Evolutionary conservation across 208 protist species (phyloP), one percentile per base, ranked within the genome.

Genomic region (Leishmania arabica): DNA sequence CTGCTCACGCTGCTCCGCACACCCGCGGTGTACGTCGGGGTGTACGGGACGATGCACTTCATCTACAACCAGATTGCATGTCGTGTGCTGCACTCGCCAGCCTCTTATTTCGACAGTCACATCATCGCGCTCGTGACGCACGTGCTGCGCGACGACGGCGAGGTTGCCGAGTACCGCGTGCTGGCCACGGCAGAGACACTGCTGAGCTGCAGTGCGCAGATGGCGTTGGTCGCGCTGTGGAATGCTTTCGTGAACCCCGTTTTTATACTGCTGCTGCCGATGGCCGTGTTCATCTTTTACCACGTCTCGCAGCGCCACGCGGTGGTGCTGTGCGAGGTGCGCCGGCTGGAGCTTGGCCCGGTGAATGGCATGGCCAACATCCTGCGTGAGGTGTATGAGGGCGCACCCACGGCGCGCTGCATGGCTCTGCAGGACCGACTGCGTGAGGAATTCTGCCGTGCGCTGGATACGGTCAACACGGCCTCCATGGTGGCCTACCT

Each of bases 371-470:
- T 87, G 62, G 77, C 88, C 34, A 75, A 91, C n/a, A 86, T 95
- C 11, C 77, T 93, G 68, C 85, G 84, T 49, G 91, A 95, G 78
- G 89, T 86, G 19, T 86, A 90, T 42, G 82, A 90, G 65, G 91
- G 91, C 34, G 88, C 90, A 0, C 80, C 88, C 21, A 85, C 85
- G 62, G 86, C 93, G 75, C 91, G 91, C 51, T 91, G 87, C 80
- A 83, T 92, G 76, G 84, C 86, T 13, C 53, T 95, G 75, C 84
- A 90, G 58, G 91, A 92, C 49, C 86, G 83, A 21, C 83, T 95
- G 37, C 90, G 91, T 1, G 89, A 92, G 83, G 90, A 95, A 84
- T 95, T 90, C 86, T 93, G 89, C 80, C 84, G 88, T 68, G 72
- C 91, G 3, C 75, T 95, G 45, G 92, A 95, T 82, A 89, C 84